Evolutionary conservation across 495 filamentous ascomycete species (phyloP), one percentile per base, ranked within the genome.

Genomic region (Xylaria scruposa): DNA sequence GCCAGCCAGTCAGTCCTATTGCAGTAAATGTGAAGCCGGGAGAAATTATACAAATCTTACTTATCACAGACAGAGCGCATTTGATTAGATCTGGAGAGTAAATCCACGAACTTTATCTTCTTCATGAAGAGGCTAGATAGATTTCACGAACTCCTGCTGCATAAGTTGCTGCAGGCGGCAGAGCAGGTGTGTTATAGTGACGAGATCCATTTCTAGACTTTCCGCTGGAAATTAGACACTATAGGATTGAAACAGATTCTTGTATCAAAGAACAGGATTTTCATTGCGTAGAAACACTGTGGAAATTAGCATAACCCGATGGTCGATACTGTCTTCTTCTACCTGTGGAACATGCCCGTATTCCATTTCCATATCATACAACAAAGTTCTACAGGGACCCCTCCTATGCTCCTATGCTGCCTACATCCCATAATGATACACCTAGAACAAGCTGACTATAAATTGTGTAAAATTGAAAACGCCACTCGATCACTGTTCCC

Each of bases 361-460:
- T 63, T 29, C 60, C 60, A 7, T 61, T 63, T 63, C 60, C 10
- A 26, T 63, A 63, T 42, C n/a, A 13, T 63, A 63, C 60, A 63
- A 44, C 38, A 21, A 17, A 17, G 29, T 12, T 42, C 4, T 26
- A 38, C 38, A 12, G 10, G 44, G 24, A 21, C 19, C 38, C n/a
- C 38, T 44, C 24, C 10, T 4, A 62, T 24, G 60, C 38, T 44
- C 24, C 9, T 5, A 63, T 42, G 60, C 60, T 63, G 38, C n/a
- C 21, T 63, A 15, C 38, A 38, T 6, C 8, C 38, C 38, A 44
- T 63, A 44, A 42, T 63, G 8, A 1, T 63, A 63, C 60, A 63
- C 12, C 38, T 5, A 63, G 12, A 26, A 15, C 60, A 26, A 26
- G 0, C n/a, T 15, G 7, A n/a, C 3, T 44, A 29, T 12, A 29